Evolutionary conservation across 2,329 filamentous ascomycete genomes (phyloP).

Genomic region (Hortaea sp.): DNA sequence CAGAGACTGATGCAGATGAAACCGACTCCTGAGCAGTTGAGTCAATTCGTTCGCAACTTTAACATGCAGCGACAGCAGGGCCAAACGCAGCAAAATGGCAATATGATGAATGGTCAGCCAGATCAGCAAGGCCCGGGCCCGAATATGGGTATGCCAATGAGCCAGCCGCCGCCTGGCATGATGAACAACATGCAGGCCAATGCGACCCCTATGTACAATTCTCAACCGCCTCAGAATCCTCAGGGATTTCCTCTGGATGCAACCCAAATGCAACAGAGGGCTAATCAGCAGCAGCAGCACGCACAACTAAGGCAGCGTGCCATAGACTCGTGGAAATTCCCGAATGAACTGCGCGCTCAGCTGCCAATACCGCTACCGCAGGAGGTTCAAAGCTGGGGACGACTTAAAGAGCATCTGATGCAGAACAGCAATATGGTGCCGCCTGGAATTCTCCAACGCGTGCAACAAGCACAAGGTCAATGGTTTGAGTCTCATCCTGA

Average conservation of each 20-base stretch:
- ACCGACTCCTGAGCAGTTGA: constrained; percentile 2
- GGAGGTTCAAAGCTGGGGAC: constrained; percentile 45
- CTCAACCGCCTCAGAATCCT: constrained; percentile 9
- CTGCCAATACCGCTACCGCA: constrained; percentile 31
- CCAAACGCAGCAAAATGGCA: constrained; percentile 4
- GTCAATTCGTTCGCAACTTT: background rate
- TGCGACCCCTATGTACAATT: constrained; percentile 5
- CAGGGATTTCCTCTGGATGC: constrained; percentile 4
- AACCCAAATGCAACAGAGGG: constrained; percentile 5
- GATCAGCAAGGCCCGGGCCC: constrained; percentile 1
- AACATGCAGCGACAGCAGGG: constrained; percentile 7
- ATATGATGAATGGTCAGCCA: background rate
- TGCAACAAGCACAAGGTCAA: constrained; percentile 21
- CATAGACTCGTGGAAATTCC: constrained; percentile 14
- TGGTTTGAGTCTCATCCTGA: constrained; percentile 17
- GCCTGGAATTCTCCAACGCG: constrained; percentile 30
- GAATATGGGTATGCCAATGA: constrained; percentile 3
- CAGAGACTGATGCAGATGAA: constrained; percentile 8
- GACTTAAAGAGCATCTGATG: constrained; percentile 45
- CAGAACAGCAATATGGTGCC: constrained; percentile 36
- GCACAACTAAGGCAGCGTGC: constrained; percentile 7
- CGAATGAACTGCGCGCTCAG: constrained; percentile 8
- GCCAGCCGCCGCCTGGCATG: constrained; percentile 1
- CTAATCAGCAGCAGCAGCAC: constrained; percentile 6
- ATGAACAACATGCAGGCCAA: constrained; percentile 6